Percentiles rank a stretch among this genome's conserved stretches.
Conservation (phyloP, 148 eudicot genomes). For the Drosera capensis region DNA sequence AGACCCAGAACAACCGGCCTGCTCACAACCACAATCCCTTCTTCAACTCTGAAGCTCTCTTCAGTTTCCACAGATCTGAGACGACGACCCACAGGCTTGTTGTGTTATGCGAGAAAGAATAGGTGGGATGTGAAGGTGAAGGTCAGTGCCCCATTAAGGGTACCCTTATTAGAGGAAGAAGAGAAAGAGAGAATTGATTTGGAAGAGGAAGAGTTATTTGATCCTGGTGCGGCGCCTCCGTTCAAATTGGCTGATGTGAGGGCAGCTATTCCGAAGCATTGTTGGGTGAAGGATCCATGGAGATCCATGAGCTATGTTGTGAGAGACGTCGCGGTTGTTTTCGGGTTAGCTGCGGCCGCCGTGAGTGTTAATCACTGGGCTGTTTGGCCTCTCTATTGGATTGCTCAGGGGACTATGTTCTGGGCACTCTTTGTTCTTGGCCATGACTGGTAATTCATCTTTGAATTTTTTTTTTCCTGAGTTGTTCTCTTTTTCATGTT, state of each 20-base stretch:
- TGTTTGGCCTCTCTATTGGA: conserved; percentile 76
- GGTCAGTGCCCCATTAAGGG: conserved; percentile 43
- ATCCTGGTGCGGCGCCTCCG: conserved; percentile 42
- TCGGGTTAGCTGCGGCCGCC: conserved; percentile 57
- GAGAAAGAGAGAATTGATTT: conserved; percentile 9
- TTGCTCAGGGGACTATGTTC: conserved; percentile 75
- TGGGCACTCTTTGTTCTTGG: conserved; percentile 93
- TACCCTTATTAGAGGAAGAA: conserved; percentile 16
- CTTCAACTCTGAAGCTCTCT: conserved; percentile 12
- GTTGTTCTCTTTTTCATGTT: background rate
- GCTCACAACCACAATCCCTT: conserved; percentile 8
- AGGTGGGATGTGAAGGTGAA: conserved; percentile 40
- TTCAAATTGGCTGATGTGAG: conserved; percentile 42
- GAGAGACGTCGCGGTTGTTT: conserved; percentile 51
- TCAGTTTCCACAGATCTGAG: background rate
- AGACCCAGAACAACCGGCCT: conserved; percentile 31
- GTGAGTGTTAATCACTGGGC: conserved; percentile 36
- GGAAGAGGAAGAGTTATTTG: conserved; percentile 13
- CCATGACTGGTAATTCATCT: conserved; percentile 51
- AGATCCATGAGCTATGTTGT: conserved; percentile 55
- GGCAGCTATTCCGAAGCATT: conserved; percentile 64
- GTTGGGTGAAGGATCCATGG: conserved; percentile 75
- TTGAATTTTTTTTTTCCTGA: background rate
- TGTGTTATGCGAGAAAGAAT: conserved; percentile 15
- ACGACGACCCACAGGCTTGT: background rate